Conservation (phyloP, 768 basidiomycete species). For the Dacryopinax primogenitus region DNA sequence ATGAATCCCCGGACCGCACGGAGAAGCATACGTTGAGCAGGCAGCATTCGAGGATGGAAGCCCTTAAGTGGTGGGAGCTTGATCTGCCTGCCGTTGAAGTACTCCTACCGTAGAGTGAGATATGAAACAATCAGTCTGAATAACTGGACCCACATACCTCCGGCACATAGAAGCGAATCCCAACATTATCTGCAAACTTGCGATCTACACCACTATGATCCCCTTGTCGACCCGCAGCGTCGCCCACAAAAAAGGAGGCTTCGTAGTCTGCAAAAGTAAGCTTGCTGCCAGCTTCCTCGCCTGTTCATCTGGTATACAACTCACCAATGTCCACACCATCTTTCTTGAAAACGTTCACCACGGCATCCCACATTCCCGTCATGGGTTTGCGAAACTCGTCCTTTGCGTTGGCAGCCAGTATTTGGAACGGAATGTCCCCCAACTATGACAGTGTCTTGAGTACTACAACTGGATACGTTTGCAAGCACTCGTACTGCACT, state of each 20-base stretch:
- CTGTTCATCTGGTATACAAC: conserved; percentile 15
- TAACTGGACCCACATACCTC: conserved; percentile 44
- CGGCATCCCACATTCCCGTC: conserved; percentile 70
- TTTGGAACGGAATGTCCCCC: conserved; percentile 56
- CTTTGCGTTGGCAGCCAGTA: conserved; percentile 63
- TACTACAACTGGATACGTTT: not conserved
- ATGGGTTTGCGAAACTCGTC: conserved; percentile 78
- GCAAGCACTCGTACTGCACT: conserved; percentile 26
- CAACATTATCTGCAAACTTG: conserved; percentile 72
- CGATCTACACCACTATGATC: conserved; percentile 77
- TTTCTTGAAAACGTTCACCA: conserved; percentile 47
- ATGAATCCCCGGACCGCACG: conserved; percentile 10
- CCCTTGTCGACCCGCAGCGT: conserved; percentile 66
- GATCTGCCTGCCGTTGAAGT: conserved; percentile 47
- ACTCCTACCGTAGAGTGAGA: conserved; percentile 45
- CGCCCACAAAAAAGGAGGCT: conserved; percentile 69
- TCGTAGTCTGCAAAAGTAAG: conserved; percentile 39
- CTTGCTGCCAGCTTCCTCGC: not conserved
- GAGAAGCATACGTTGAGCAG: conserved; percentile 22
- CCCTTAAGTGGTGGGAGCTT: conserved; percentile 45
- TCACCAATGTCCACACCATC: conserved; percentile 54
- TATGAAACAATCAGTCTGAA: not conserved
- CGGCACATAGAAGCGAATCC: conserved; percentile 64
- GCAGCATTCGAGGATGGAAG: conserved; percentile 47
- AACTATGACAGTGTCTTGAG: conserved; percentile 34